Conservation (phyloP, 2,329 filamentous ascomycete species). For the Gyromitra esculenta region DNA sequence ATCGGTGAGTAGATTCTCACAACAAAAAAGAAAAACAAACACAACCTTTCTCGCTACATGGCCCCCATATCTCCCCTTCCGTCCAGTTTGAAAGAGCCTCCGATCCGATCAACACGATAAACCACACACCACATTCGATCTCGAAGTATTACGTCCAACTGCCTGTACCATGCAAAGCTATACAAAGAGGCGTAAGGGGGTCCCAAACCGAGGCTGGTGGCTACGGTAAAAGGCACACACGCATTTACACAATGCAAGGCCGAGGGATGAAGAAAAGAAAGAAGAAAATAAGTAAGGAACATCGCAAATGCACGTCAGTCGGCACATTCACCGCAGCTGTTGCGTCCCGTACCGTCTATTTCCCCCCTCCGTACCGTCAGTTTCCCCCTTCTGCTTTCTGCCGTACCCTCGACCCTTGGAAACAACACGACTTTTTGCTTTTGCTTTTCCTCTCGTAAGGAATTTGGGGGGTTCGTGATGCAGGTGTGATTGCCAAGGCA, state of each 20-base stretch:
- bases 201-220: slow-evolving; percentile 20
- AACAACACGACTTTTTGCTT: slow-evolving; percentile 12
- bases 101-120: slow-evolving; percentile 44
- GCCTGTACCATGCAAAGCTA: not conserved
- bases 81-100: slow-evolving; percentile 39
- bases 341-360: slow-evolving; percentile 48
- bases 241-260: slow-evolving; percentile 19
- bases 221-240: slow-evolving; percentile 9
- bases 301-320: slow-evolving; percentile 40
- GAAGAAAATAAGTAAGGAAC: slow-evolving; percentile 37
- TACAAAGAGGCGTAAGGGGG: slow-evolving; percentile 21
- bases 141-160: slow-evolving; percentile 29
- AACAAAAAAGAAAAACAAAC: slow-evolving; percentile 34
- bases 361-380: slow-evolving; percentile 30
- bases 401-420: slow-evolving; percentile 21
- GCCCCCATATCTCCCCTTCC: slow-evolving; percentile 23
- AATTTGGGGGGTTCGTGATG: not conserved
- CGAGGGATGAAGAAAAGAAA: slow-evolving; percentile 26
- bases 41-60: slow-evolving; percentile 31
- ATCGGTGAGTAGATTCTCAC: slow-evolving; percentile 1
- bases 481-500: slow-evolving; percentile 8
- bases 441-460: slow-evolving; percentile 18
- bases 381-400: slow-evolving; percentile 13
- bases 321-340: slow-evolving; percentile 34
- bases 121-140: slow-evolving; percentile 42